These are phyloP conservation scores for Syzygium aromaticum DNA, from an alignment of 345 rosid genomes.

Conservation along the genomic window DNA sequence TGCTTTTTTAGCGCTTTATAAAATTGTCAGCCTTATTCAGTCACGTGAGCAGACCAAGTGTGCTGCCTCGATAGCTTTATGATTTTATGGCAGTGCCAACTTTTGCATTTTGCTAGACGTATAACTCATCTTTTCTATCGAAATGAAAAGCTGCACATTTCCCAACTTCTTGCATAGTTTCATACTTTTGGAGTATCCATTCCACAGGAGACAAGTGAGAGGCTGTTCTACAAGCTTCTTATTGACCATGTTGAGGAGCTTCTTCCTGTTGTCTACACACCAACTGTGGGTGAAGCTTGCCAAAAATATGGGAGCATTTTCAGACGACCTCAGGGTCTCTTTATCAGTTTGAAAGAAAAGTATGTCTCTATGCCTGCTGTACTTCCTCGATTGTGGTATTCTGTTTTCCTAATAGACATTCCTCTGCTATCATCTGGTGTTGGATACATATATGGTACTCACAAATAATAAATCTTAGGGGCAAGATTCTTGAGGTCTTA, in stretches of 20 bases:
- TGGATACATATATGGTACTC: neutral
- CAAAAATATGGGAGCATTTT: constrained; percentile 95
- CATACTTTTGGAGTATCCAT: neutral
- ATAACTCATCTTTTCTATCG: neutral
- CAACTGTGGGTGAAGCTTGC: constrained; percentile 98
- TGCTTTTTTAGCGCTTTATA: neutral
- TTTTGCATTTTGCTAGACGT: neutral
- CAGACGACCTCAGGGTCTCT: constrained; percentile 92
- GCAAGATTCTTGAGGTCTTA: constrained; percentile 72
- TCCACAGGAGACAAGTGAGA: constrained; percentile 75
- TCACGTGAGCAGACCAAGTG: neutral
- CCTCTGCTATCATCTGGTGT: neutral
- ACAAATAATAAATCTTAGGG: constrained; percentile 32
- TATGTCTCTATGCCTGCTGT: constrained; percentile 17
- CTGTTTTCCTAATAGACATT: neutral
- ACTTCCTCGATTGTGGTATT: neutral
- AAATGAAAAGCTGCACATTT: neutral
- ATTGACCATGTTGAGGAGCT: constrained; percentile 88
- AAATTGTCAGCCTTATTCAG: neutral
- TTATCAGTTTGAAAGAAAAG: constrained; percentile 90
- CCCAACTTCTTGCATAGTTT: neutral
- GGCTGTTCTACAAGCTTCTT: constrained; percentile 81
- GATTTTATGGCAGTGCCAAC: neutral
- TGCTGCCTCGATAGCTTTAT: neutral
- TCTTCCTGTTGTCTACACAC: constrained; percentile 90